Base-by-base conservation (phyloP, 1,284 basidiomycete species). In the Moesziomyces sp. region DNA sequence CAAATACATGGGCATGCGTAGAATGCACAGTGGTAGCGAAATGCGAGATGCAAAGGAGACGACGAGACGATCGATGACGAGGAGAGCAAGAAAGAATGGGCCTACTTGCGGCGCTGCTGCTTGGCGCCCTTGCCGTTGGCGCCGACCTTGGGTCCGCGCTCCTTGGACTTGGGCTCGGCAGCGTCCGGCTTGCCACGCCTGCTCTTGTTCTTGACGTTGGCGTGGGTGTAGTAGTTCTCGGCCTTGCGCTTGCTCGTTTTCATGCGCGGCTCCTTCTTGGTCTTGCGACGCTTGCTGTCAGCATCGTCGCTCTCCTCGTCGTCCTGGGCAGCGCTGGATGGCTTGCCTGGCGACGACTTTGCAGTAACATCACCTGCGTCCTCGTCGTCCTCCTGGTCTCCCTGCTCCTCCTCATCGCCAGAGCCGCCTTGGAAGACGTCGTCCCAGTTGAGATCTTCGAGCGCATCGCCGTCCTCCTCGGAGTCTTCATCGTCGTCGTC, bases 401-500 rank as follows among this genome's bases (percentile, higher is more conserved):
- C 70, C 3, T 52, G 65, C 5, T 38, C 59, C 16, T 64, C 57
- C 21, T 52, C 45, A 18, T 35, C 46, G 74, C 71, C 60, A 19
- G 87, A 87, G 53, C 86, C 86, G 81, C 90, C 72, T 24, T 69
- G 57, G 68, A 86, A 85, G 90, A 94, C 52, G 87, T 89, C 85
- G 90, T 96, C 89, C 94, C 95, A 89, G 89, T 92, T 86, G 89
- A 91, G 82, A 89, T 92, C 74, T 89, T 91, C 72, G 8, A 83
- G 75, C 3, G 62, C 72, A 55, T 81, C 77, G 6, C 69, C 77
- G 46, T 72, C 76, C 21, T 72, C 63, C 2, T 78, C 82, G 69
- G 30, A 33, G 30, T 82, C 72, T 74, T 85, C 79, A 1, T 64
- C 73, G 5, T 78, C 82, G 67, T 83, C 74, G 72, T 85, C 79